These are phyloP conservation scores for Citrus sp. DNA, from an alignment of 345 rosid genomes.

Conservation along the genomic window DNA sequence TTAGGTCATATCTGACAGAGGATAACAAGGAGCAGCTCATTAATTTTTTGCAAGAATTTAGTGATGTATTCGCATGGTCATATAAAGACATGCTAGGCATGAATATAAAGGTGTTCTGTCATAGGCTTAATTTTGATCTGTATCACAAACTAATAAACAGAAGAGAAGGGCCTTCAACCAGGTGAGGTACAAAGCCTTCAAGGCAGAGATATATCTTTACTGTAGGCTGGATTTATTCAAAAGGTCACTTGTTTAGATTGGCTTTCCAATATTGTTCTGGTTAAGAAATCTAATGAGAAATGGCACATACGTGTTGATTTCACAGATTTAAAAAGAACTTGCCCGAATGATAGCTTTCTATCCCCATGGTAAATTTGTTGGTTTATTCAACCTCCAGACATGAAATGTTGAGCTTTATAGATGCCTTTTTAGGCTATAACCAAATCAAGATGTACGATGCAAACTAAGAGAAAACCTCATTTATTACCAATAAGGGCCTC, in stretches of 20 bases:
- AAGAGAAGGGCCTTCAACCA: not conserved
- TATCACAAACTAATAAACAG: too few relatives aligned
- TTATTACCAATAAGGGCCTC: not conserved
- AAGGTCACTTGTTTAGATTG: not conserved
- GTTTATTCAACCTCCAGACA: rapidly evolving
- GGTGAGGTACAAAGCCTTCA: rapidly evolving
- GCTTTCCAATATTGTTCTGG: not conserved
- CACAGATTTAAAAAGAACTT: rapidly evolving
- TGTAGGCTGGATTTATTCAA: rapidly evolving
- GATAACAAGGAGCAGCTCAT: too few relatives aligned
- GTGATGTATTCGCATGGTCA: too few relatives aligned
- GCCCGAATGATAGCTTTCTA: not conserved
- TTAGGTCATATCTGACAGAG: too few relatives aligned
- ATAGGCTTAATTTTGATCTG: too few relatives aligned
- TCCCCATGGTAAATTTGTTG: rapidly evolving
- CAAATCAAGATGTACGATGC: too few relatives aligned
- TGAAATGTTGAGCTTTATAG: not conserved
- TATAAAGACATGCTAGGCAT: too few relatives aligned
- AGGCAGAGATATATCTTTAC: not conserved
- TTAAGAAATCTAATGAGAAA: not conserved
- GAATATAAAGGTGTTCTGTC: too few relatives aligned
- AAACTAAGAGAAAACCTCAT: not conserved
- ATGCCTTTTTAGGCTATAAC: not conserved
- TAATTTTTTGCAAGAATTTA: too few relatives aligned
- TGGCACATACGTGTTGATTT: not conserved